Evolutionary conservation across 768 basidiomycete species (phyloP), one percentile per base, ranked within the genome.

Genomic region (Boletus subcaerulescens): DNA sequence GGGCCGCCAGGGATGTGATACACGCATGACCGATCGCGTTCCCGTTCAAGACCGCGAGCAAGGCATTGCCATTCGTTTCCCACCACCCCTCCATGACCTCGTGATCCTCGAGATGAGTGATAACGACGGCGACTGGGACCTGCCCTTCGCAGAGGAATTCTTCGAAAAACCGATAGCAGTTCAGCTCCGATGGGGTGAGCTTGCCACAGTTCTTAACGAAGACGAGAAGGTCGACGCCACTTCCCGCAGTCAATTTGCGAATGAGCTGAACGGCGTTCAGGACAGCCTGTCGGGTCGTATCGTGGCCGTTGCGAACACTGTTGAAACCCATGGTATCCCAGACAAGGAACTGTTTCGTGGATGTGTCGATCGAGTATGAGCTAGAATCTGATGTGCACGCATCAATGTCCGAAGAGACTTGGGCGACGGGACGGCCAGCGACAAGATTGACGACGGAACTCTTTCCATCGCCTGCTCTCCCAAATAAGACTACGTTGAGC

Each of bases 401-500:
- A 0, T 10, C 15, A 4, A 31, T 20, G 26, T 9, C 18, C n/a
- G 45, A 14, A 18, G 36, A 38, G n/a, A 52, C 44, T 9, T 11
- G 1, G 11, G 52, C 42, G 5, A 24, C 38, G 3, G 7, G 12
- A 18, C 7, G 0, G 7, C 38, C 44, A 13, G 18, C 36, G 0
- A 52, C 4, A 12, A 52, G 44, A n/a, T 74, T 33, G 18, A 45
- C 9, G 18, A 45, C n/a, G 12, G 45, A 33, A 12, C 31, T 33
- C 18, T 33, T 45, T 3, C 65, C 67, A 3, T 15, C 35, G 5
- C 44, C 51, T 9, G 45, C 11, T 48, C 73, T 69, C 1, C 74
- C 74, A 43, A 75, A 75, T 12, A 76, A 26, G 20, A 75, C 56
- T 20, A 72, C 48, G 42, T 73, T 74, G 46, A 41, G 17, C 6